These are phyloP conservation scores for Didymella pomorum DNA, from an alignment of 2,329 filamentous ascomycete genomes.

Conservation along the genomic window DNA sequence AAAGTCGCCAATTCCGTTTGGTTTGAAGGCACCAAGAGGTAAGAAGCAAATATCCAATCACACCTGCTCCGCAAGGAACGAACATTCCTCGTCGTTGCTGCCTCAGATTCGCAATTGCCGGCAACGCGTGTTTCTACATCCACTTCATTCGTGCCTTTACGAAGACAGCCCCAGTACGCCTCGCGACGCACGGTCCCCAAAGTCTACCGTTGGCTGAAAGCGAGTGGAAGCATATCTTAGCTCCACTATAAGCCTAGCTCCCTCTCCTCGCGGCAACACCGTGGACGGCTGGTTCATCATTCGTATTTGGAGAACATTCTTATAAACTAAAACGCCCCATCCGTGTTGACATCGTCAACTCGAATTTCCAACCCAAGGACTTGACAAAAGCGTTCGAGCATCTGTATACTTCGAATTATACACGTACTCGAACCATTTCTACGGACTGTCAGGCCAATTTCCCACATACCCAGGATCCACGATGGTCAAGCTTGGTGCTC, in stretches of 20 bases:
- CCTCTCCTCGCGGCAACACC: constrained; percentile 1
- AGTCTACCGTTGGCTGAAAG: constrained; percentile 12
- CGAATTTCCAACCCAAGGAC: not conserved
- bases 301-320: constrained; percentile 3
- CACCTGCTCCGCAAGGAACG: not conserved
- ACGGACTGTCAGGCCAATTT: not conserved
- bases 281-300: constrained; percentile 4
- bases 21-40: constrained; percentile 3
- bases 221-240: constrained; percentile 19
- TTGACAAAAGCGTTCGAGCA: constrained; percentile 1
- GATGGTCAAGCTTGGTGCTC: constrained; percentile 34
- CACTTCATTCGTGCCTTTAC: constrained; percentile 3
- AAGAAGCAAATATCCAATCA: not conserved
- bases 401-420: constrained; percentile 17
- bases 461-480: constrained; percentile 1
- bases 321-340: constrained; percentile 10
- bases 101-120: not conserved
- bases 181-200: constrained; percentile 13
- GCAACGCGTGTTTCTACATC: not conserved
- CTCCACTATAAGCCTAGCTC: constrained; percentile 15
- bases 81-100: not conserved
- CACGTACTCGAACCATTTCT: constrained; percentile 7
- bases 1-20: constrained; percentile 14
- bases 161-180: constrained; percentile 13
- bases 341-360: not conserved